Conservation (phyloP, 129 eudicot species). For the Chrysanthemum seticuspe region DNA sequence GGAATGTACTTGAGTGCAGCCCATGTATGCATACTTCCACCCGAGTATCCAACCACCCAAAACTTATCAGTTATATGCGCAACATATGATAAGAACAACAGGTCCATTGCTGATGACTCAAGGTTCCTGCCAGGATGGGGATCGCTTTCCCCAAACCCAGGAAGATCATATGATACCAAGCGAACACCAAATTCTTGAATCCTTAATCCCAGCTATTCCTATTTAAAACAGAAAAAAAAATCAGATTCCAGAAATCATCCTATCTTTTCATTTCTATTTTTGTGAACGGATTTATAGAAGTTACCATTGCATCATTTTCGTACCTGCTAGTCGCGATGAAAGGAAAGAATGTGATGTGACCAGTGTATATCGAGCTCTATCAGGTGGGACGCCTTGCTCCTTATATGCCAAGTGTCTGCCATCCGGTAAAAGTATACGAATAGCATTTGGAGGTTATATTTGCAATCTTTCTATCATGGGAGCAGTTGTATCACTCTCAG, state of each 20-base stretch:
- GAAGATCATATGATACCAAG: no score
- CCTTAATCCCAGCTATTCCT: conserved; percentile 85
- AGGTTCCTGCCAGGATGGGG: no score
- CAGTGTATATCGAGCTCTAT: conserved; percentile 61
- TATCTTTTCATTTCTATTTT: conserved; percentile 3
- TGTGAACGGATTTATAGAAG: conserved; percentile 4
- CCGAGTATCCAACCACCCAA: no score
- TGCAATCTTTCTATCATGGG: conserved; percentile 56
- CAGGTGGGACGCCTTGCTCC: conserved; percentile 76
- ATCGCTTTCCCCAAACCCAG: no score
- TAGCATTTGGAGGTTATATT: conserved; percentile 12
- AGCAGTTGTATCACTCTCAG: conserved; percentile 37
- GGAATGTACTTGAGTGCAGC: no score
- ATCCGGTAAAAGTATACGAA: conserved; percentile 70
- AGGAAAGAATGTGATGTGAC: conserved; percentile 76
- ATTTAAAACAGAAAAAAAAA: conserved; percentile 19
- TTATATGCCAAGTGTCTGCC: conserved; percentile 85
- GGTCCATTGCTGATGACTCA: no score
- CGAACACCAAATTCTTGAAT: conserved; percentile 60
- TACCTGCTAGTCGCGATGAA: conserved; percentile 90
- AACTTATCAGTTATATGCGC: no score
- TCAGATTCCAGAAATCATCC: conserved; percentile 5
- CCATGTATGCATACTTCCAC: no score
- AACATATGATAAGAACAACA: no score
- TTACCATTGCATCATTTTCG: conserved; percentile 15